These are phyloP conservation scores for Tritrichomonas foetus DNA, from an alignment of 208 protist species.

Conservation along the genomic window DNA sequence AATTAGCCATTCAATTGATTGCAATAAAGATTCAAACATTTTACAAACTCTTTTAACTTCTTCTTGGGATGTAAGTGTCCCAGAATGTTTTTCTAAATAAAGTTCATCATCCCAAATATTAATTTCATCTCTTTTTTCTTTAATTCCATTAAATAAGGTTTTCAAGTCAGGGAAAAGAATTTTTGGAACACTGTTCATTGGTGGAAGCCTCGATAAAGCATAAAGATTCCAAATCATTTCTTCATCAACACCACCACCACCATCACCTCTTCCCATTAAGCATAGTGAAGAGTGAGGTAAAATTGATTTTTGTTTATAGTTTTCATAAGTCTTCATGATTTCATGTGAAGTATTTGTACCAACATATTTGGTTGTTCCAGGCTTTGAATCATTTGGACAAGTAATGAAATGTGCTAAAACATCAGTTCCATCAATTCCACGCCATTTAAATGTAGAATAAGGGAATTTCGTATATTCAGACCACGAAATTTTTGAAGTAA, in stretches of 20 bases:
- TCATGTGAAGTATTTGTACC: not conserved
- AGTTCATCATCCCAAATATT: conserved; percentile 14
- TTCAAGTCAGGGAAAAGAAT: not conserved
- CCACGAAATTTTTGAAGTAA: conserved; percentile 7
- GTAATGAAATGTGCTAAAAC: conserved; percentile 20
- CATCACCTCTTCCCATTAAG: conserved; percentile 33
- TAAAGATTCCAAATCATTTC: conserved; percentile 39
- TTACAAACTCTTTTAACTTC: conserved; percentile 32
- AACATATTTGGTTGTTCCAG: not conserved
- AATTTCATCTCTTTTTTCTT: not conserved
- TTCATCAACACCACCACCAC: conserved; percentile 39
- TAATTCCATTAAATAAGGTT: not conserved
- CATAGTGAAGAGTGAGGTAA: not conserved
- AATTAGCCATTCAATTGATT: not conserved
- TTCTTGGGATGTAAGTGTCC: conserved; percentile 42
- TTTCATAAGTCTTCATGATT: not conserved
- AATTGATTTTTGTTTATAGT: conserved; percentile 14
- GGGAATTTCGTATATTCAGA: not conserved
- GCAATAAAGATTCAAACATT: not conserved
- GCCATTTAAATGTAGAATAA: conserved; percentile 27
- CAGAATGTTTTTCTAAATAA: conserved; percentile 44
- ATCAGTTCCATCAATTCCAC: conserved; percentile 28
- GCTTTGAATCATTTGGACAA: not conserved
- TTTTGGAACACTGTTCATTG: not conserved
- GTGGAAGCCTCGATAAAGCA: not conserved